These are phyloP conservation scores for Hypoxylon fragiforme DNA, from an alignment of 495 filamentous ascomycete species.

Conservation along the genomic window DNA sequence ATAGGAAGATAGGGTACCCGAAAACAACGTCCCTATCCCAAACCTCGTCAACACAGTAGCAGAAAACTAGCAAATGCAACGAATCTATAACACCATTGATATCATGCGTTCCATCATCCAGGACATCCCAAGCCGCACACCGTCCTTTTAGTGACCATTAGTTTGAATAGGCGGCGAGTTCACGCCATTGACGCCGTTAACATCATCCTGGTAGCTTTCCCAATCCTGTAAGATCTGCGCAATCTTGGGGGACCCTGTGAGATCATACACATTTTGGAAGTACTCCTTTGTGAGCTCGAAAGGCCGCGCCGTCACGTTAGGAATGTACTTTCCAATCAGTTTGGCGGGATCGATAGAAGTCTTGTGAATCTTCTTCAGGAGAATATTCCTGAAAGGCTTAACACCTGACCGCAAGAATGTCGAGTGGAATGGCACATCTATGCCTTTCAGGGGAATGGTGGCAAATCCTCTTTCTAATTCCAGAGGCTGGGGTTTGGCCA, in stretches of 20 bases:
- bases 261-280: slow-evolving; percentile 94
- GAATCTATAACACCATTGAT: slow-evolving; percentile 2
- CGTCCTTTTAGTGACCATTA: slow-evolving; percentile 20
- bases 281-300: slow-evolving; percentile 98
- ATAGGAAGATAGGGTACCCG: slow-evolving; percentile 10
- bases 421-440: slow-evolving; percentile 98
- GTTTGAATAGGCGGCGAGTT: slow-evolving; percentile 21
- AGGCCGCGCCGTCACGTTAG: slow-evolving; percentile 93
- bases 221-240: slow-evolving; percentile 86
- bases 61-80: slow-evolving; percentile 23
- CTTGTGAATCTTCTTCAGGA: slow-evolving; percentile 99
- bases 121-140: neutral
- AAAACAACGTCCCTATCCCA: neutral
- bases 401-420: slow-evolving; percentile 97
- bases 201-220: slow-evolving; percentile 62
- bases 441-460: slow-evolving; percentile 93
- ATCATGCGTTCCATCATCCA: neutral
- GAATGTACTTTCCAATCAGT: slow-evolving; percentile 96
- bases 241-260: slow-evolving; percentile 93
- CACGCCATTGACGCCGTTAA: slow-evolving; percentile 32
- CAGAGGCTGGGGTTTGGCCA: slow-evolving; percentile 83
- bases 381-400: slow-evolving; percentile 95
- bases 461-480: slow-evolving; percentile 92
- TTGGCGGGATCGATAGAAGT: slow-evolving; percentile 96
- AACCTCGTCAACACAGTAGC: slow-evolving; percentile 11